Evolutionary conservation across 139 green algal genomes (phyloP), one percentile per base, ranked within the genome.

Genomic region (Coccomyxa sp.): DNA sequence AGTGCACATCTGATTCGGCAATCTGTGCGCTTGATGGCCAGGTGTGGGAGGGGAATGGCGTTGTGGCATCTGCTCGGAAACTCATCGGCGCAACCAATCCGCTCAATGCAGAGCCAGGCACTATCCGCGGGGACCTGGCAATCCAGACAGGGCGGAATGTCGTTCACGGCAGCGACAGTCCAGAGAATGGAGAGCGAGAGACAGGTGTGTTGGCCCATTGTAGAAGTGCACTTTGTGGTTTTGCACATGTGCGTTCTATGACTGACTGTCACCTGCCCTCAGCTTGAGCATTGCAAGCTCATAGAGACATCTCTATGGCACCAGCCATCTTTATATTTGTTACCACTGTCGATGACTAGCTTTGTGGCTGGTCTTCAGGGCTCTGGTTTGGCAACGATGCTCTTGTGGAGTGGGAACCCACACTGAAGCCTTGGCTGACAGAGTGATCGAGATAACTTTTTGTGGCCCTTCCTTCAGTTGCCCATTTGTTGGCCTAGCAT

Each of bases 31-130:
- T n/a, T n/a, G n/a, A 51, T 51, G 38, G 38, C 38, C 85, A 96
- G 94, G 90, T 98, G 57, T 98, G 95, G 96, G 95, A 99, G 88
- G 96, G 97, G 81, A 89, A 96, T 67, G 95, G 94, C 59, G 97
- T 99, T 0, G 95, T 99, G 30, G 93, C 93, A 74, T 94, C 90
- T 21, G 96, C 93, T 0, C 89, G 97, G 77, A 98, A 96, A 88
- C 88, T 99, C 80, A 96, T 98, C 82, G 94, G 96, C 82, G 93
- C 91, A 74, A 99, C 97, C 82, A 99, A 99, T 90, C 97, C 97
- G 4, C 86, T 98, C 58, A 92, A 92, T 58, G 90, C 94, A 21
- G 96, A 96, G 86, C 95, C 97, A 60, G 97, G 97, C 79, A 99
- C 97, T 82, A 99, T 99, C 84, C 92, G 96, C 71, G 95, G 95